These are phyloP conservation scores for Rutstroemia sp. DNA, from an alignment of 2,329 filamentous ascomycete species.

Conservation along the genomic window DNA sequence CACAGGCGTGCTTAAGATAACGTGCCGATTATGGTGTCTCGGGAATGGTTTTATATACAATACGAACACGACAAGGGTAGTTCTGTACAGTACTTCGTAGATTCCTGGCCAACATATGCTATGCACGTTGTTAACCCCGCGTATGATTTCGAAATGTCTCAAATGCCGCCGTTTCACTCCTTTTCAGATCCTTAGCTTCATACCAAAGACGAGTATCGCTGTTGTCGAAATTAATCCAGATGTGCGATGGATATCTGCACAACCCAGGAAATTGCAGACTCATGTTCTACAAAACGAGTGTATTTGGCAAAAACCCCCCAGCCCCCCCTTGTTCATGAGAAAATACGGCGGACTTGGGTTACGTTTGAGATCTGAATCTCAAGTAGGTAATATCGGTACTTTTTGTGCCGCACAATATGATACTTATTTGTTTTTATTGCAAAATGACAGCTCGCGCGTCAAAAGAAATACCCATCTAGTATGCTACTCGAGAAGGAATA, in stretches of 20 bases:
- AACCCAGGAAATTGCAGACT: no score
- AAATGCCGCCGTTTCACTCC: neutral
- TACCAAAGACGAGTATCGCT: no score
- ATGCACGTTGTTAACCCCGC: neutral
- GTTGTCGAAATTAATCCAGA: no score
- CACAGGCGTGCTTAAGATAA: neutral
- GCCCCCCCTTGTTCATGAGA: no score
- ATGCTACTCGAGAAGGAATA: neutral
- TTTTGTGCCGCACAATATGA: neutral
- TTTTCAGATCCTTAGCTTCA: neutral
- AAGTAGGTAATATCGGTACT: neutral
- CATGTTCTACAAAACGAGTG: neutral
- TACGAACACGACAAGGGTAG: neutral
- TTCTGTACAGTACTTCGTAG: neutral
- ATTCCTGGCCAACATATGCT: neutral
- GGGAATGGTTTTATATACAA: neutral
- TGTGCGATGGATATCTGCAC: no score
- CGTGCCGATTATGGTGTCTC: neutral
- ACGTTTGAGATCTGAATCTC: neutral
- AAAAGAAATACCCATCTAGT: neutral
- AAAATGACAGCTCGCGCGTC: neutral
- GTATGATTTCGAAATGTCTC: neutral
- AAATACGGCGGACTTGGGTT: neutral
- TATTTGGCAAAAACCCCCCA: no score
- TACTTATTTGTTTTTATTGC: neutral